These are phyloP conservation scores for Tirmania nivea DNA, from an alignment of 495 filamentous ascomycete species.

Conservation along the genomic window DNA sequence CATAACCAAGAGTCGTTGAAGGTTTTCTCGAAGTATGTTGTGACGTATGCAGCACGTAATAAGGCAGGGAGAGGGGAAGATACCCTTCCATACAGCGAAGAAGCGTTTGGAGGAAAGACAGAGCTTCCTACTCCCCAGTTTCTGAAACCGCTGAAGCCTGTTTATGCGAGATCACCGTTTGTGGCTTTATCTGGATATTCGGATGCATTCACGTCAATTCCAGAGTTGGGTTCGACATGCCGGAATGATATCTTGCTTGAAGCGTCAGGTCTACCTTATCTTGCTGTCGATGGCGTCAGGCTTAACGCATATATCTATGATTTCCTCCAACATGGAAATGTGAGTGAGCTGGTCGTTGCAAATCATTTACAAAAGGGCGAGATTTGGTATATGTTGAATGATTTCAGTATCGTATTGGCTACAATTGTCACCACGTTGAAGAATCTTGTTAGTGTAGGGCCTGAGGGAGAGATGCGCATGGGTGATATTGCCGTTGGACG, in stretches of 20 bases:
- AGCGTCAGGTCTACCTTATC: slow-evolving; percentile 43
- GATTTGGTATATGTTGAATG: slow-evolving; percentile 39
- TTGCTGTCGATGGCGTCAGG: slow-evolving; percentile 31
- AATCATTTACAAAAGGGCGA: slow-evolving; percentile 42
- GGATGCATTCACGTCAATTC: slow-evolving; percentile 38
- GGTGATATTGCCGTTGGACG: slow-evolving; percentile 23
- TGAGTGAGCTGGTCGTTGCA: slow-evolving; percentile 29
- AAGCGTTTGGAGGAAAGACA: background rate
- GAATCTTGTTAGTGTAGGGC: slow-evolving; percentile 24
- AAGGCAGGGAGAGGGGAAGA: slow-evolving; percentile 27
- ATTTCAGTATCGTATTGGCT: slow-evolving; percentile 47
- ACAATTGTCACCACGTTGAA: slow-evolving; percentile 39
- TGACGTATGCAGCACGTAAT: slow-evolving; percentile 44
- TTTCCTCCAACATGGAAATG: slow-evolving; percentile 50
- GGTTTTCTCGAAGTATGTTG: slow-evolving; percentile 44
- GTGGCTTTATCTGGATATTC: slow-evolving; percentile 44
- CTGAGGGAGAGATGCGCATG: slow-evolving; percentile 1
- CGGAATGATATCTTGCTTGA: slow-evolving; percentile 50
- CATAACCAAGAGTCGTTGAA: slow-evolving; percentile 41
- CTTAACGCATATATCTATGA: slow-evolving; percentile 54
- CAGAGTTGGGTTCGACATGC: slow-evolving; percentile 38
- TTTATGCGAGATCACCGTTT: slow-evolving; percentile 39
- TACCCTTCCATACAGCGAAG: slow-evolving; percentile 33
- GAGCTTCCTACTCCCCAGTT: background rate
- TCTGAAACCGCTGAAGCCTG: slow-evolving; percentile 21